Evolutionary conservation across 495 filamentous ascomycete genomes (phyloP).

Genomic region (Platismatia glauca): DNA sequence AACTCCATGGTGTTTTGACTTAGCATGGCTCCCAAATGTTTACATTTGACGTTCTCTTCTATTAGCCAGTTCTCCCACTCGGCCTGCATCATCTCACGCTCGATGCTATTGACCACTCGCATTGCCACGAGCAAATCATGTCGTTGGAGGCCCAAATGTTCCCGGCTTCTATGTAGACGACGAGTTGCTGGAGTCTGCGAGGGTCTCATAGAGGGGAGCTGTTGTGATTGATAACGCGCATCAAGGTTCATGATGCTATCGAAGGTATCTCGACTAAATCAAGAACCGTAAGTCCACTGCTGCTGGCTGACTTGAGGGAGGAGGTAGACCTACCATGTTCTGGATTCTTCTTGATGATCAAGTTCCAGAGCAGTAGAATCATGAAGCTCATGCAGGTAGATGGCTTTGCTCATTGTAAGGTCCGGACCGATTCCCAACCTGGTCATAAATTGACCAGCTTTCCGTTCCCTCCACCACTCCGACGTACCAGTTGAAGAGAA

Average conservation of each 20-base stretch:
- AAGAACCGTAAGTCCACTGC: not conserved
- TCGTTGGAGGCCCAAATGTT: slow-evolving; percentile 74
- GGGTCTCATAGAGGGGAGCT: not conserved
- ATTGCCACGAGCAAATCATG: slow-evolving; percentile 88
- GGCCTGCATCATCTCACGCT: slow-evolving; percentile 68
- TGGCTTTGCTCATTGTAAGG: slow-evolving; percentile 68
- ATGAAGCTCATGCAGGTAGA: slow-evolving; percentile 77
- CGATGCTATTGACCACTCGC: slow-evolving; percentile 80
- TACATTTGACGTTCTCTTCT: slow-evolving; percentile 42
- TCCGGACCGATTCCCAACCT: slow-evolving; percentile 72
- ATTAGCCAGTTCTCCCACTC: slow-evolving; percentile 90
- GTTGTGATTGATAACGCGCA: not conserved
- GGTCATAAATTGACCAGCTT: slow-evolving; percentile 68
- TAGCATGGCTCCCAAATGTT: slow-evolving; percentile 10
- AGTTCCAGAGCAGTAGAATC: slow-evolving; percentile 45
- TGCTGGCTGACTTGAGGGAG: not conserved
- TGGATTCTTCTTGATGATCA: slow-evolving; percentile 10
- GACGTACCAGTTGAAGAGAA: slow-evolving; percentile 58
- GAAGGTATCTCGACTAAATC: slow-evolving; percentile 43
- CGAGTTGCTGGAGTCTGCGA: slow-evolving; percentile 41
- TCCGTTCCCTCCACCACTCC: slow-evolving; percentile 79
- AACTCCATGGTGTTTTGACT: slow-evolving; percentile 5
- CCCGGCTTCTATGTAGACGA: slow-evolving; percentile 65
- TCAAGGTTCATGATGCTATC: slow-evolving; percentile 40
- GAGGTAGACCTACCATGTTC: slow-evolving; percentile 26